phyloP scores from a whole-genome alignment of 1,284 basidiomycete genomes.

The Boletellus deceptivus region DNA sequence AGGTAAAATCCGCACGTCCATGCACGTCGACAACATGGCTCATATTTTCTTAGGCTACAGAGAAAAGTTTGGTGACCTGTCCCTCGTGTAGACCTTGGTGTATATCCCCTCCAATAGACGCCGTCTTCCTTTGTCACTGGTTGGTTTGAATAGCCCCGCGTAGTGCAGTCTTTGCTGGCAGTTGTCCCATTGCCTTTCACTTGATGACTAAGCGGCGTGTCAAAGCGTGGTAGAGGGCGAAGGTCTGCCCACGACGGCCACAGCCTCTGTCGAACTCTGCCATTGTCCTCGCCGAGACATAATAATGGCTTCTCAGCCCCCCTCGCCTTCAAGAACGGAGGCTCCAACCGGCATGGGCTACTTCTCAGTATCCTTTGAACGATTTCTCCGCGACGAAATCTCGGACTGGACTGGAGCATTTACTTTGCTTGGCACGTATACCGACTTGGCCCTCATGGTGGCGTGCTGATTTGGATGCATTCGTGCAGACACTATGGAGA shows the following conservation, averaged over 20 bases:
- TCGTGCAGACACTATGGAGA: slow-evolving; percentile 78
- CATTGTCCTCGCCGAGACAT: slow-evolving; percentile 47
- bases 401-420: slow-evolving; percentile 61
- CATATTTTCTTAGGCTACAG: slow-evolving; percentile 62
- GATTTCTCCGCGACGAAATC: slow-evolving; percentile 50
- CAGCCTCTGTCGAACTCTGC: not conserved
- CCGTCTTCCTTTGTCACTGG: not conserved
- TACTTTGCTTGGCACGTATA: slow-evolving; percentile 63
- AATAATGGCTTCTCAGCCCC: slow-evolving; percentile 65
- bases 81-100: slow-evolving; percentile 67
- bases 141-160: not conserved
- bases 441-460: not conserved
- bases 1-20: slow-evolving; percentile 45
- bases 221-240: not conserved
- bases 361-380: slow-evolving; percentile 54
- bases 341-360: slow-evolving; percentile 36
- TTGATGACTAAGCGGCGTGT: slow-evolving; percentile 22
- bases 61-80: slow-evolving; percentile 93
- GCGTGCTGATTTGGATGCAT: slow-evolving; percentile 17
- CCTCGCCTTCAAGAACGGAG: slow-evolving; percentile 65
- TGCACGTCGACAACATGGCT: not conserved
- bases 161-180: not conserved
- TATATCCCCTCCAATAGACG: slow-evolving; percentile 26
- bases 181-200: no score
- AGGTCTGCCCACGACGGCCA: slow-evolving; percentile 12